These are phyloP conservation scores for Diutina rugosa DNA, from an alignment of 1,139 yeast species.

Conservation along the genomic window DNA sequence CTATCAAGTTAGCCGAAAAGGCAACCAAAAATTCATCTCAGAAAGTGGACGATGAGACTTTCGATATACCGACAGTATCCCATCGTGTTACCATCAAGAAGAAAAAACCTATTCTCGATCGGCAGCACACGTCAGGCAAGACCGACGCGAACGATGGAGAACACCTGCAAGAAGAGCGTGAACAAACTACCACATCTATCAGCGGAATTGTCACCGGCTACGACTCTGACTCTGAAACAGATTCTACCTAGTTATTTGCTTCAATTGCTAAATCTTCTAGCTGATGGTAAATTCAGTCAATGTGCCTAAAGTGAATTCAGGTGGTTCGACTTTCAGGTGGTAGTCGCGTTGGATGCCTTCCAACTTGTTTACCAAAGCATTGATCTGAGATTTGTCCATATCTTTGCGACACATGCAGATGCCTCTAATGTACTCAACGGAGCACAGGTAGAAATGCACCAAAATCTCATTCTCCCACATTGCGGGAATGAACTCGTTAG, in stretches of 20 bases:
- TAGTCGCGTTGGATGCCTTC: conserved; percentile 19
- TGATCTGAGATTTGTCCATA: conserved; percentile 22
- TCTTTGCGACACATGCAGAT: conserved; percentile 32
- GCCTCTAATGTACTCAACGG: conserved; percentile 53
- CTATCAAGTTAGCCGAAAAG: neutral
- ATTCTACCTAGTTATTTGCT: neutral
- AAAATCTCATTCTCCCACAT: conserved; percentile 47
- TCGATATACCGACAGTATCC: neutral
- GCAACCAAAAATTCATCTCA: neutral
- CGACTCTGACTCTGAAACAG: neutral
- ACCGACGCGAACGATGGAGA: neutral
- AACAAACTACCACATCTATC: neutral
- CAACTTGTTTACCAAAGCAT: conserved; percentile 17
- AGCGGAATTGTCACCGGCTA: neutral
- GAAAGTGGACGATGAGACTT: neutral
- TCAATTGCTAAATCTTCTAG: neutral
- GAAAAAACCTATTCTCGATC: neutral
- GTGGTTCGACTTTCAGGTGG: conserved; percentile 23
- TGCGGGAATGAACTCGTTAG: conserved; percentile 34
- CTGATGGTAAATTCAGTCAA: conserved; percentile 18
- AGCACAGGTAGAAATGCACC: conserved; percentile 50
- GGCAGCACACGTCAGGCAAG: too few relatives aligned
- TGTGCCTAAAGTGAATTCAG: conserved; percentile 19
- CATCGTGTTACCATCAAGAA: neutral
- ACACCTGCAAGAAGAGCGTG: neutral